Evolutionary conservation across 176 grass and related monocot genomes (phyloP).

Genomic region (Zea mays): DNA sequence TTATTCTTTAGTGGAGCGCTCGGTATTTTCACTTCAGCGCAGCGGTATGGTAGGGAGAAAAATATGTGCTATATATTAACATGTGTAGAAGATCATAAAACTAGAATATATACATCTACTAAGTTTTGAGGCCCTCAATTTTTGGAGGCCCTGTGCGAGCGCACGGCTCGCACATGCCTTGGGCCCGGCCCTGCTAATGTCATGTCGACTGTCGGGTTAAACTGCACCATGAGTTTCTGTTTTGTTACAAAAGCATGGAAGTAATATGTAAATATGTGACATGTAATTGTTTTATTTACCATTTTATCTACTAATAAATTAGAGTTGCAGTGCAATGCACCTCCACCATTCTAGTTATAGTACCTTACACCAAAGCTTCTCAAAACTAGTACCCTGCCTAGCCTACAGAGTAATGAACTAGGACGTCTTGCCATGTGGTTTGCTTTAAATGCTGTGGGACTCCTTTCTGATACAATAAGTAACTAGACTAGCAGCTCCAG

Average conservation of each 20-base stretch:
- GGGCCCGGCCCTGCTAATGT: too few relatives aligned
- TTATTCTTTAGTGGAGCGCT: too few relatives aligned
- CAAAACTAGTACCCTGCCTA: background rate
- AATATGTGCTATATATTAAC: too few relatives aligned
- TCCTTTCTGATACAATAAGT: slow-evolving; percentile 15
- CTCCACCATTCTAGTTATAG: background rate
- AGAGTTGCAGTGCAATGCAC: background rate
- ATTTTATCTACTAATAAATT: background rate
- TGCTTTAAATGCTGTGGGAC: slow-evolving; percentile 31
- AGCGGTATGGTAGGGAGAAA: too few relatives aligned
- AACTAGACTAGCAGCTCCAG: slow-evolving; percentile 20
- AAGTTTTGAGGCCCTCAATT: too few relatives aligned
- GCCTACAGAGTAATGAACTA: slow-evolving; percentile 28
- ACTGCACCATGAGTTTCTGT: slow-evolving; percentile 3
- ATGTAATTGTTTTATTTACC: slow-evolving; percentile 11
- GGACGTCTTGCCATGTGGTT: slow-evolving; percentile 32
- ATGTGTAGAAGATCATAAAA: too few relatives aligned
- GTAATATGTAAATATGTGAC: background rate
- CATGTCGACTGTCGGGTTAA: background rate
- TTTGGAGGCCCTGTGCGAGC: too few relatives aligned
- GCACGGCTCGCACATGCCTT: too few relatives aligned
- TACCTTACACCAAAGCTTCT: background rate
- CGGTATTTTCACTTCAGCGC: too few relatives aligned
- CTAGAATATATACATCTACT: too few relatives aligned
- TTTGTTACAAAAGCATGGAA: slow-evolving; percentile 6